Conservation (phyloP, 2,329 filamentous ascomycete species). For the Paramyrothecium sp. region DNA sequence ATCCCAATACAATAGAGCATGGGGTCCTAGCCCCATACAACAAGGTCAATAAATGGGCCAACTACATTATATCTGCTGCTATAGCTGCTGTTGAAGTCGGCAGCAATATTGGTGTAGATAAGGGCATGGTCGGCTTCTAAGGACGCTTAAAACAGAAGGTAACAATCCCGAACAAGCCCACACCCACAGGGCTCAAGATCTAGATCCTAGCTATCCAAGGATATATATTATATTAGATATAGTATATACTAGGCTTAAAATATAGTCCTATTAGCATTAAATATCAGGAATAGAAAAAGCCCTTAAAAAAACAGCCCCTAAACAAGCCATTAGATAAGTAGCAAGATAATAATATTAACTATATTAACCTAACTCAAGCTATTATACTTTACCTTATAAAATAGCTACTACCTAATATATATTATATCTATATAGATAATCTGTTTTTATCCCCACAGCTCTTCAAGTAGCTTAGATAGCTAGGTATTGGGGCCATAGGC, state of each 20-base stretch:
- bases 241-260: background rate
- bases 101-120: conserved; percentile 1
- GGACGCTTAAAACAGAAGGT: background rate
- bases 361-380: no score
- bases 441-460: no score
- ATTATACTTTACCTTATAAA: no score
- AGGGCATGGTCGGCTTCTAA: no score
- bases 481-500: no score
- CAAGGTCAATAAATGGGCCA: conserved; percentile 4
- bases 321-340: no score
- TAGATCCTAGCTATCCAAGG: background rate
- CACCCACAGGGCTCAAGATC: background rate
- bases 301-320: no score
- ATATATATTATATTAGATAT: background rate
- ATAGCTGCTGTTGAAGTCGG: background rate
- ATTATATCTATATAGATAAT: no score
- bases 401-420: no score
- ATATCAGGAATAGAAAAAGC: background rate
- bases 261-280: background rate
- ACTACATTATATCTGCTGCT: conserved; percentile 4
- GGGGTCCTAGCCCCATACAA: background rate
- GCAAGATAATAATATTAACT: no score
- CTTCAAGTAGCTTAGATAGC: no score
- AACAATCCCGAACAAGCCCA: background rate
- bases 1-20: background rate